Evolutionary conservation across 331 rosid species (phyloP).

Genomic region (Rosa hybrid): DNA sequence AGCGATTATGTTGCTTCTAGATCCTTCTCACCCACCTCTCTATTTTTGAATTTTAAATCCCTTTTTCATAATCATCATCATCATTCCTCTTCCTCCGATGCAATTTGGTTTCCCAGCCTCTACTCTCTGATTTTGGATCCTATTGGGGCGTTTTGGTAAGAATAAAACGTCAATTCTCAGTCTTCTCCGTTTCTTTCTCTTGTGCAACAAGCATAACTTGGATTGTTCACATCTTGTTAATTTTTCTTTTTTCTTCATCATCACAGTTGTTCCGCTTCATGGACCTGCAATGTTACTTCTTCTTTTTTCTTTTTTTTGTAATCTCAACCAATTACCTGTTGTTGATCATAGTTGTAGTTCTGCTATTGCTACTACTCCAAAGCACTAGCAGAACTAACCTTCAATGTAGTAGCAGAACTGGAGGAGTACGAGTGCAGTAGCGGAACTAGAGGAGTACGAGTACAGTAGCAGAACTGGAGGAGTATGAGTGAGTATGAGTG

Average conservation of each 20-base stretch:
- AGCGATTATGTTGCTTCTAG: slow-evolving; percentile 7
- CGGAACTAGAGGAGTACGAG: too few relatives aligned
- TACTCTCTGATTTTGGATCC: background rate
- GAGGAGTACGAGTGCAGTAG: too few relatives aligned
- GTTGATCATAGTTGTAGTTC: too few relatives aligned
- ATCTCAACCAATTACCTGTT: background rate
- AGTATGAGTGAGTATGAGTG: too few relatives aligned
- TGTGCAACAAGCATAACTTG: too few relatives aligned
- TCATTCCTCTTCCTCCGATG: background rate
- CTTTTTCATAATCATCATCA: background rate
- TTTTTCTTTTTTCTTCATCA: background rate
- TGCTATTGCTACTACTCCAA: too few relatives aligned
- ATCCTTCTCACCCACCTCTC: slow-evolving; percentile 16
- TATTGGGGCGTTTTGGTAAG: background rate
- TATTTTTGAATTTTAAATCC: background rate
- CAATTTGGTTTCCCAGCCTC: slow-evolving; percentile 3
- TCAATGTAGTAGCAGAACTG: too few relatives aligned
- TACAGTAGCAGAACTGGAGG: too few relatives aligned
- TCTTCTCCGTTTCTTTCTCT: background rate
- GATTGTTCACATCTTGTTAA: background rate
- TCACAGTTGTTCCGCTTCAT: background rate
- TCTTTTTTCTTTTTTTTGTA: background rate
- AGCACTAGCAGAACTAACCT: too few relatives aligned
- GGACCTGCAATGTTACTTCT: background rate
- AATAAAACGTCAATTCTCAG: slow-evolving; percentile 7